Evolutionary conservation across 164 flowering plant species (phyloP), one percentile per base, ranked within the genome.

Genomic region (Santalum album): DNA sequence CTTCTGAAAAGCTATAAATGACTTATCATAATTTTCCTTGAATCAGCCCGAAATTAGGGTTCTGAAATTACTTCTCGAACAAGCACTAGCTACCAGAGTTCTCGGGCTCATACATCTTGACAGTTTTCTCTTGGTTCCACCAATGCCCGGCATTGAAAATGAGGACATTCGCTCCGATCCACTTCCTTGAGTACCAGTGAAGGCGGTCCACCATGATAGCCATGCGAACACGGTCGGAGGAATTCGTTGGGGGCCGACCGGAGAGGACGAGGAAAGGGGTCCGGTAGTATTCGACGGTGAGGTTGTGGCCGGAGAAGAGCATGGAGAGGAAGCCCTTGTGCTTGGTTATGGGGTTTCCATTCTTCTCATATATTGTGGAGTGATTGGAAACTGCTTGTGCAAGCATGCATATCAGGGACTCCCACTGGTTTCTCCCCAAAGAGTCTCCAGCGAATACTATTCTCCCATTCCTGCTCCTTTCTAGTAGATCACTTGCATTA

Each of bases 391-490:
- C 82, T 18, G 72, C 85, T 61, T 65, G 69, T 20, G 82, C 67
- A 1, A 94, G 78, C 97, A 87, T 81, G 82, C 99, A 94, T 22
- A 90, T 32, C 56, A 94, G 51, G 14, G 99, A 94, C 51, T 89
- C 99, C 97, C 96, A 90, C 38, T 94, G 96, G 73, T 90, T 89
- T 70, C 99, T 79, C 24, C 88, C 95, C 0, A 89, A 77, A 0
- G 99, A 89, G 60, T 89, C 97, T 0, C 95, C 97, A 0, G 72
- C 91, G 53, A 87, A 94, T 14, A 85, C 86, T 27, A 90, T 76
- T 7, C 97, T 57, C 1, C 84, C 78, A 36, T 85, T 79, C 35
- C 81, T 49, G 61, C 72, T 72, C 26, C 86, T 78, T 39, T 83
- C 79, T 0, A 94, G 67, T 22, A 91, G 63, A 0, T 80, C 82